Conservation (phyloP, 139 green algal species). For the Chlorella sp. region DNA sequence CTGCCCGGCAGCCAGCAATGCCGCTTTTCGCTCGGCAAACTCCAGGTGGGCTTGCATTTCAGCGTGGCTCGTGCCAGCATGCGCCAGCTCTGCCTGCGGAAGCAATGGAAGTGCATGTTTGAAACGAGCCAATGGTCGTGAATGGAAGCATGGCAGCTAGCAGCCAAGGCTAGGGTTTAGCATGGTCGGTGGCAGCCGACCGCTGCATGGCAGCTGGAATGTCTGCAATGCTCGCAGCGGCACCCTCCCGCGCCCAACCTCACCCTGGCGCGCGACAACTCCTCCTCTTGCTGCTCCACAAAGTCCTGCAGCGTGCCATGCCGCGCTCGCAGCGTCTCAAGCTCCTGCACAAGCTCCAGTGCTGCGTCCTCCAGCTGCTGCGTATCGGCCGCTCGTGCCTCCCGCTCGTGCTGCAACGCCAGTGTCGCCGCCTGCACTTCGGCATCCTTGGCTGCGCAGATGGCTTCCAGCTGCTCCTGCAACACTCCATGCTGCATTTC, state of each 20-base stretch:
- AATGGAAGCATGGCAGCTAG: no score
- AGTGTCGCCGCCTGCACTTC: conserved; percentile 46
- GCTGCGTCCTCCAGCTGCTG: conserved; percentile 46
- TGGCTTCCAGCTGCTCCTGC: conserved; percentile 54
- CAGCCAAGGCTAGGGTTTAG: no score
- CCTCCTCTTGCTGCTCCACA: conserved; percentile 43
- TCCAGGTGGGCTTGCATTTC: conserved; percentile 21
- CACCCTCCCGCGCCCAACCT: conserved; percentile 36
- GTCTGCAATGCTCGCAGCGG: no score
- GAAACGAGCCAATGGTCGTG: no score
- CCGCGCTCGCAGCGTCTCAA: conserved; percentile 23
- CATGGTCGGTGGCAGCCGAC: no score
- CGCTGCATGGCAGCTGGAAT: no score
- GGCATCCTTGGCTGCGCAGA: conserved; percentile 47
- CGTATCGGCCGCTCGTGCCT: no score
- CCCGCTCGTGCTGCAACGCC: not conserved
- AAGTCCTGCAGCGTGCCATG: conserved; percentile 30
- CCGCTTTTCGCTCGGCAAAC: conserved; percentile 33
- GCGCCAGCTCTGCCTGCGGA: conserved; percentile 22
- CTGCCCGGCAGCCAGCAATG: conserved; percentile 43
- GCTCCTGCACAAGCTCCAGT: conserved; percentile 16
- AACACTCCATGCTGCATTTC: conserved; percentile 13
- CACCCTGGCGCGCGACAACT: conserved; percentile 16
- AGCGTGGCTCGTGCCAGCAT: not conserved
- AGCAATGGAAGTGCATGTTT: no score